Evolutionary conservation across 495 filamentous ascomycete species (phyloP).

Genomic region (Hypoxylon cercidicola): DNA sequence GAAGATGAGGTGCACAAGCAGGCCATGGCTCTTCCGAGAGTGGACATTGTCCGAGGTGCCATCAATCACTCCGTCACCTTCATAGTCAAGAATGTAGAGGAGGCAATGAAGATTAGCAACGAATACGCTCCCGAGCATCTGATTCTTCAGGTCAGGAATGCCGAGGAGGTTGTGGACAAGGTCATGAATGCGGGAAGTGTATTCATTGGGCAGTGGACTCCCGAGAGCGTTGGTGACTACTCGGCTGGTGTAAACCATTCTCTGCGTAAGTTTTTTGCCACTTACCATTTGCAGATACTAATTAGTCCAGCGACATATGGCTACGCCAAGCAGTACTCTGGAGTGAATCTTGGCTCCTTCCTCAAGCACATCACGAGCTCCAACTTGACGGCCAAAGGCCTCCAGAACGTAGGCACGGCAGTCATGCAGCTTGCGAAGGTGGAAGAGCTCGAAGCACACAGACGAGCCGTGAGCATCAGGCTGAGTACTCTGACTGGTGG

Average conservation of each 20-base stretch:
- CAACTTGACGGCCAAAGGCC: conserved; percentile 84
- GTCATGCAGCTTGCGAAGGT: conserved; percentile 95
- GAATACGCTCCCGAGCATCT: conserved; percentile 97
- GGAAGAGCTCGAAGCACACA: conserved; percentile 94
- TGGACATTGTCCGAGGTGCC: conserved; percentile 92
- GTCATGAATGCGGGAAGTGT: conserved; percentile 97
- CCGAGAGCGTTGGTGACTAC: conserved; percentile 97
- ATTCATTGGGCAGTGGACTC: conserved; percentile 95
- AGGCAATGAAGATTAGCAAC: conserved; percentile 90
- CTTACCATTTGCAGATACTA: neutral
- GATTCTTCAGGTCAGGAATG: conserved; percentile 85
- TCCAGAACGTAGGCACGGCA: conserved; percentile 82
- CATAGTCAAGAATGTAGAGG: conserved; percentile 78
- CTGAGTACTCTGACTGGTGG: conserved; percentile 51
- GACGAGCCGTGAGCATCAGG: conserved; percentile 88
- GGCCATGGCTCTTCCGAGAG: conserved; percentile 86
- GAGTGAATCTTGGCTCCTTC: conserved; percentile 94
- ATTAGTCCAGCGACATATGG: conserved; percentile 87
- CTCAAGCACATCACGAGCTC: conserved; percentile 96
- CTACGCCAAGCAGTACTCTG: conserved; percentile 97
- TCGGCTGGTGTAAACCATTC: conserved; percentile 98
- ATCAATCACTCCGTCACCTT: conserved; percentile 92
- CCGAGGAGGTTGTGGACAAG: conserved; percentile 73
- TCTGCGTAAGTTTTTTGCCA: conserved; percentile 74
- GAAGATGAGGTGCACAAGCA: conserved; percentile 91